Conservation (phyloP, 371 early-diverging fungal species). For the Coemansia sp. region DNA sequence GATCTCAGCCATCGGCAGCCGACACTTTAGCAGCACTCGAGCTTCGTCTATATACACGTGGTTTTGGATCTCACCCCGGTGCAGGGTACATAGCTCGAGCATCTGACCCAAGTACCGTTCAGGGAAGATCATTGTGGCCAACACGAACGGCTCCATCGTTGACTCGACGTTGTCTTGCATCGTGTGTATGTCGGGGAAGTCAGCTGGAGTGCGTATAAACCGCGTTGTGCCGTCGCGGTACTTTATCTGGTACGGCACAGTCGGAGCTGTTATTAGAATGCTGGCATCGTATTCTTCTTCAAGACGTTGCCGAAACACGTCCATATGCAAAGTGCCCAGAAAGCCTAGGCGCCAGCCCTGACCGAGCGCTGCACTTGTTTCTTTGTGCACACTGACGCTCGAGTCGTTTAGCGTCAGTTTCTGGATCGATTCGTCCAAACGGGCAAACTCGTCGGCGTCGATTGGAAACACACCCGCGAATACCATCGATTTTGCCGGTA, state of each 20-base stretch:
- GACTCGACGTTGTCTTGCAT: conserved; percentile 61
- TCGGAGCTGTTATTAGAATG: conserved; percentile 90
- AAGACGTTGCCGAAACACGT: conserved; percentile 92
- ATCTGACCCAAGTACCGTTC: conserved; percentile 86
- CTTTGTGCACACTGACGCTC: conserved; percentile 84
- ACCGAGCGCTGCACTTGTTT: conserved; percentile 84
- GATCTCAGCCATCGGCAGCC: conserved; percentile 88
- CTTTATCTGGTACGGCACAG: conserved; percentile 77
- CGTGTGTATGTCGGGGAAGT: conserved; percentile 83
- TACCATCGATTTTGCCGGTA: conserved; percentile 83
- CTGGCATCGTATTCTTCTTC: conserved; percentile 93
- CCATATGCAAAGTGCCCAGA: conserved; percentile 95
- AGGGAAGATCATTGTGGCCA: conserved; percentile 90
- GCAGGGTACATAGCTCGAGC: conserved; percentile 80
- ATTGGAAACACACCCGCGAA: conserved; percentile 94
- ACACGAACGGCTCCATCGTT: conserved; percentile 89
- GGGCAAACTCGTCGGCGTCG: conserved; percentile 82
- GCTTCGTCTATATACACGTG: conserved; percentile 83
- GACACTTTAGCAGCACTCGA: conserved; percentile 84
- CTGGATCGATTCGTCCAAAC: conserved; percentile 86
- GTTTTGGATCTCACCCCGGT: conserved; percentile 81
- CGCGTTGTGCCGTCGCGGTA: conserved; percentile 59
- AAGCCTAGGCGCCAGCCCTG: conserved; percentile 98
- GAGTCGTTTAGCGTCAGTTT: conserved; percentile 93
- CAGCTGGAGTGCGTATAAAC: conserved; percentile 82